Evolutionary conservation across 2,329 filamentous ascomycete species (phyloP), one percentile per base, ranked within the genome.

Genomic region (Coniochaeta sp.): DNA sequence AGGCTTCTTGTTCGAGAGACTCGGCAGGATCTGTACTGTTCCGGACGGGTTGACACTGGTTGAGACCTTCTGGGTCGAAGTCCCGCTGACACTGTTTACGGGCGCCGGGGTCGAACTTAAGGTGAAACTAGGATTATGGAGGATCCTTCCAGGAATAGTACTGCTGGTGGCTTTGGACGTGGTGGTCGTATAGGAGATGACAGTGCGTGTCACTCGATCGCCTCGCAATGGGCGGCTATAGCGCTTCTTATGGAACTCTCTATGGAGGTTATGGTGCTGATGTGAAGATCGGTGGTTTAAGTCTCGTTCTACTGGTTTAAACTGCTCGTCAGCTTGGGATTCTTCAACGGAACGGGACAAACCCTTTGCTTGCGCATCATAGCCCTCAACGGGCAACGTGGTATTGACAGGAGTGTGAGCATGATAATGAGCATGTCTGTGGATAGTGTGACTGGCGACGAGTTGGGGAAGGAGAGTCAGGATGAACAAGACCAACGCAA

Each of bases 21-120:
- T 64, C 7, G 71, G 70, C 17, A 74, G 66, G 56, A 74, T 71
- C 62, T 77, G 73, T 26, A 67, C 68, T 26, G 70, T 71, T 42
- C 67, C 72, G 19, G 70, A 71, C 6, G 67, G 62, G 9, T 62
- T 62, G 19, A 70, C 63, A 30, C 66, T 70, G 14, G 71, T 75
- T 56, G 71, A 63, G 2, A 74, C 70, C 6, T 64, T 62, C 36
- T 74, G 68, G 2, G 64, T 62, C 12, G 63, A 55, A 16, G 61
- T 65, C 19, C 19, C 32, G 9, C 34, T 59, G 26, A 12, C 28
- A 34, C 40, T 58, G 26, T 26, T 16, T 14, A 58, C 47, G 32
- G 22, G 8, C 24, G 38, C 8, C 14, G 34, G 32, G 7, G 59
- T 57, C 28, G 54, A 58, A 58, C 17, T 52, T 2, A 52, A 24